Conservation (phyloP, 2,329 filamentous ascomycete species). For the Paracorniculantispora psalliotae region DNA sequence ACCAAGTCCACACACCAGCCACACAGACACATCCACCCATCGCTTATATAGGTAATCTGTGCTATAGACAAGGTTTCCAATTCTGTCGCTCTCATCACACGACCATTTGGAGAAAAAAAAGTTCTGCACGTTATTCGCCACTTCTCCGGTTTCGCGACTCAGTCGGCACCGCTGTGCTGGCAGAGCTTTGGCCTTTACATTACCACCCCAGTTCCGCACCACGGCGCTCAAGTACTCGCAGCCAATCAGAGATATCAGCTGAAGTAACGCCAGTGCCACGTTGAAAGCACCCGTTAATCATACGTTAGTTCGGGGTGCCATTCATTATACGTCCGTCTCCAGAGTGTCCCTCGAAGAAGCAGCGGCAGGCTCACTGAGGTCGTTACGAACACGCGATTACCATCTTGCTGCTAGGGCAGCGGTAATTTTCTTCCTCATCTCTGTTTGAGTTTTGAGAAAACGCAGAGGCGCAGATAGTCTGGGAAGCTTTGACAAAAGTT, state of each 20-base stretch:
- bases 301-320: neutral
- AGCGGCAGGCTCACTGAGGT: neutral
- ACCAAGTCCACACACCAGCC: neutral
- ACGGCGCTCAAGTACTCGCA: neutral
- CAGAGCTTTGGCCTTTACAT: neutral
- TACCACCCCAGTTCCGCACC: neutral
- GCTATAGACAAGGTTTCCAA: conserved; percentile 2
- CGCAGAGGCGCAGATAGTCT: neutral
- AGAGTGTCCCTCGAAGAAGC: neutral
- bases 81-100: neutral
- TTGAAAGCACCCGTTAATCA: neutral
- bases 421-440: neutral
- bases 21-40: neutral
- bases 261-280: neutral
- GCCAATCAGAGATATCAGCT: conserved; percentile 1
- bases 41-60: conserved; percentile 1
- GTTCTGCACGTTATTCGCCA: neutral
- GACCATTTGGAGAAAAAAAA: neutral
- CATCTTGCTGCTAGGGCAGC: neutral
- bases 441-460: neutral
- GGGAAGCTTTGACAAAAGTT: neutral
- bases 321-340: neutral
- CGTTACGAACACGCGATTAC: neutral
- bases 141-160: neutral
- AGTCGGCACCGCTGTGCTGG: neutral